phyloP scores from a whole-genome alignment of 192 early-diverging fungal species.

The Mortierella alpina region DNA sequence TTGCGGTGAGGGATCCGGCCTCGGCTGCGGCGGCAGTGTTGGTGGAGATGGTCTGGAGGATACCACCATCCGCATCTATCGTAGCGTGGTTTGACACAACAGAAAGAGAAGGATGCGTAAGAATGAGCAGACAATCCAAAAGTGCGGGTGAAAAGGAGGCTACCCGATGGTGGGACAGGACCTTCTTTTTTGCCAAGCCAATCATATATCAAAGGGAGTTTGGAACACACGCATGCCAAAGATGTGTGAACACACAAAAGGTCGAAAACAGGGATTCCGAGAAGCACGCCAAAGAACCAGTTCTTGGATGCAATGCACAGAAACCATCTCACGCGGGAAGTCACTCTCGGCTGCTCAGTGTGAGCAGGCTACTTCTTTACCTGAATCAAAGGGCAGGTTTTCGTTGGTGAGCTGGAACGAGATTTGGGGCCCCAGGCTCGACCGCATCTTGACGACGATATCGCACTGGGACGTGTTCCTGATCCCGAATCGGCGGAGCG shows the following conservation, averaged over 20 bases:
- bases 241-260: neutral
- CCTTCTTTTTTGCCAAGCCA: constrained; percentile 1
- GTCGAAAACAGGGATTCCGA: neutral
- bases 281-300: neutral
- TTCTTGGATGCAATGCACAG: neutral
- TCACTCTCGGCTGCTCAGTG: neutral
- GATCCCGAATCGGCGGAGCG: constrained; percentile 76
- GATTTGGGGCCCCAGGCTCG: constrained; percentile 82
- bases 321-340: neutral
- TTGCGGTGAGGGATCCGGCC: constrained; percentile 51
- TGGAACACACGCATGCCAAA: neutral
- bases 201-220: neutral
- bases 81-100: neutral
- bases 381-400: constrained; percentile 74
- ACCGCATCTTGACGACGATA: constrained; percentile 80
- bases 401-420: constrained; percentile 90
- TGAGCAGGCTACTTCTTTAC: constrained; percentile 8
- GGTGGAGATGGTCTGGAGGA: constrained; percentile 57
- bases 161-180: neutral
- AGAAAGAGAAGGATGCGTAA: neutral
- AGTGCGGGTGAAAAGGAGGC: neutral
- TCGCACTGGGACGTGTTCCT: constrained; percentile 69
- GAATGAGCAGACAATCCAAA: neutral
- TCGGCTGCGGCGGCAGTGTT: constrained; percentile 76
- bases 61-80: constrained; percentile 11